Percentiles rank a stretch among this genome's conserved stretches.
These are phyloP conservation scores for Malus fusca DNA, from an alignment of 306 rosid species.

Conservation along the genomic window DNA sequence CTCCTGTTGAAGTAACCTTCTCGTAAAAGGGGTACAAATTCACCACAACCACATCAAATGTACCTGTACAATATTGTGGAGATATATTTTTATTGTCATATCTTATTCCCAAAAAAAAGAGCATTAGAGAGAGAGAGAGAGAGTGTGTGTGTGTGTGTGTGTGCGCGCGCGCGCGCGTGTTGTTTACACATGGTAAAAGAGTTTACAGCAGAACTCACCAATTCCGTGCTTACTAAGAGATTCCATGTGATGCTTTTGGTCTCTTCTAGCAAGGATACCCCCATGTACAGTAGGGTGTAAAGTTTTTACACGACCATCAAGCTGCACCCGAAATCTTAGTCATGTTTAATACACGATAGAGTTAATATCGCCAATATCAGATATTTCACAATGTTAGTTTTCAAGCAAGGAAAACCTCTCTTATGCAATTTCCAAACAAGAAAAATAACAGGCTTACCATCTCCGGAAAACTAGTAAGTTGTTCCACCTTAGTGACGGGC, in stretches of 20 bases:
- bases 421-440: neutral
- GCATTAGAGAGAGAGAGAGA: neutral
- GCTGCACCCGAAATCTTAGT: conserved; percentile 43
- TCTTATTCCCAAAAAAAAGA: neutral
- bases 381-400: neutral
- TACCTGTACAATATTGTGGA: conserved; percentile 35
- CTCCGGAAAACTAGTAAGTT: conserved; percentile 81
- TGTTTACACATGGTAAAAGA: neutral
- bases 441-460: conserved; percentile 48
- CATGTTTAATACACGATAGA: conserved; percentile 8
- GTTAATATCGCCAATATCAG: neutral
- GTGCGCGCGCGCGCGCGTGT: neutral
- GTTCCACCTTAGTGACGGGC: conserved; percentile 78
- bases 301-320: conserved; percentile 94
- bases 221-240: conserved; percentile 75
- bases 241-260: conserved; percentile 77
- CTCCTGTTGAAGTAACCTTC: conserved; percentile 68
- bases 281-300: conserved; percentile 88
- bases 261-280: conserved; percentile 94
- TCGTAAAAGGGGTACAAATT: conserved; percentile 86
- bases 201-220: conserved; percentile 41
- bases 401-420: neutral
- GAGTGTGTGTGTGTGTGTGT: too few species aligned
- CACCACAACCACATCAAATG: conserved; percentile 89
- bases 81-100: neutral